Conservation (phyloP, 192 early-diverging fungal genomes). For the Oehlia diaphana region DNA sequence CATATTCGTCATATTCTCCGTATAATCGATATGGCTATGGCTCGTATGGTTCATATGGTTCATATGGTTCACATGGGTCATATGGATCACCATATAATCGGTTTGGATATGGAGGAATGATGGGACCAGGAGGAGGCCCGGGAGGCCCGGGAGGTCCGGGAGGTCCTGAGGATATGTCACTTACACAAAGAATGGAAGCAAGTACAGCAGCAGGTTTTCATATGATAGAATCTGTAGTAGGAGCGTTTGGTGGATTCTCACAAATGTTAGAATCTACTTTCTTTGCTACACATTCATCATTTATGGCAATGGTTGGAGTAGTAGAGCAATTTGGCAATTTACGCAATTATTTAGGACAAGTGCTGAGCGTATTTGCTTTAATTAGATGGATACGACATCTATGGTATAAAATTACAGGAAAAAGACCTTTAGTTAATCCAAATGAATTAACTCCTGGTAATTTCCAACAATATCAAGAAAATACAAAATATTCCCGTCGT, state of each 20-base stretch:
- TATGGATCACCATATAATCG: slow-evolving; percentile 36
- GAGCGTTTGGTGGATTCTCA: slow-evolving; percentile 95
- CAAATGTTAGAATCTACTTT: slow-evolving; percentile 99
- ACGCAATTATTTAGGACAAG: slow-evolving; percentile 79
- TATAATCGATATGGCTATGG: slow-evolving; percentile 39
- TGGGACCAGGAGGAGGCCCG: slow-evolving; percentile 35
- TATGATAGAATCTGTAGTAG: slow-evolving; percentile 89
- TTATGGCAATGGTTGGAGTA: slow-evolving; percentile 97
- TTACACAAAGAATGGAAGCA: slow-evolving; percentile 85
- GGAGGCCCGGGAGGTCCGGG: slow-evolving; percentile 49
- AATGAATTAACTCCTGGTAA: slow-evolving; percentile 68
- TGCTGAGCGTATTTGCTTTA: slow-evolving; percentile 79
- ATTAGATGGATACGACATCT: slow-evolving; percentile 68
- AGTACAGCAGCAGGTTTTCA: slow-evolving; percentile 92
- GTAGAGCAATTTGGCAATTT: slow-evolving; percentile 97
- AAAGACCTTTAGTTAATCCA: slow-evolving; percentile 66
- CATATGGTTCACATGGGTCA: slow-evolving; percentile 44
- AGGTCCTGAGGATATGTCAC: slow-evolving; percentile 65
- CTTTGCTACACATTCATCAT: slow-evolving; percentile 90
- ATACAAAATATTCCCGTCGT: slow-evolving; percentile 51
- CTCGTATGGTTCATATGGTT: slow-evolving; percentile 55
- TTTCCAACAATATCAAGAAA: slow-evolving; percentile 77
- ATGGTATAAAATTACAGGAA: slow-evolving; percentile 65
- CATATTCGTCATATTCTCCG: slow-evolving; percentile 16
- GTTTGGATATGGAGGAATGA: slow-evolving; percentile 43